Evolutionary conservation across 306 rosid species (phyloP).

Genomic region (Acacia confusa): DNA sequence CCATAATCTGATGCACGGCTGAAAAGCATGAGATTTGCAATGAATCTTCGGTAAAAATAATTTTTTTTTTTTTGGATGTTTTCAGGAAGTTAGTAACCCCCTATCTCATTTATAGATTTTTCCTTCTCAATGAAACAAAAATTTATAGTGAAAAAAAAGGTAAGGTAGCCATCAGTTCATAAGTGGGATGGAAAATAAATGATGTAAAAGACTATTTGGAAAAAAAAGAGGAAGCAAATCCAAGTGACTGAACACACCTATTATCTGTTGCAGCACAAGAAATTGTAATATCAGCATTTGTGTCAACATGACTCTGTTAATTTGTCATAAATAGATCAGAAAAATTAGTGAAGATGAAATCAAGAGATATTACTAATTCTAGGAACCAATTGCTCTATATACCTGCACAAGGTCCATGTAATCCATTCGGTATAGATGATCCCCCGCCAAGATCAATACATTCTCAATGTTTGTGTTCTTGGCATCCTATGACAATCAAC

Average conservation of each 20-base stretch:
- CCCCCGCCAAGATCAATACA: constrained; percentile 82
- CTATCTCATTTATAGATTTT: too few species aligned
- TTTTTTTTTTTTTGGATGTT: too few species aligned
- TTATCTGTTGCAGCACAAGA: constrained; percentile 69
- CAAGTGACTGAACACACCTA: constrained; percentile 50
- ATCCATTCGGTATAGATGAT: constrained; percentile 96
- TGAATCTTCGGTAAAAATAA: too few species aligned
- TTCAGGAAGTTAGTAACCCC: too few species aligned
- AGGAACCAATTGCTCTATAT: constrained; percentile 6
- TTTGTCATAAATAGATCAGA: constrained; percentile 31
- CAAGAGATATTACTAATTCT: not conserved
- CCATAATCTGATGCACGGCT: constrained; percentile 95
- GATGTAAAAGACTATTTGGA: not conserved
- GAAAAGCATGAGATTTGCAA: constrained; percentile 36
- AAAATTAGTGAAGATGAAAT: constrained; percentile 7
- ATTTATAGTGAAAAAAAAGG: constrained; percentile 1
- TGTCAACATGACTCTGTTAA: constrained; percentile 74
- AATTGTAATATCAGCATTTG: constrained; percentile 77
- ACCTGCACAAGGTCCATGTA: constrained; percentile 92
- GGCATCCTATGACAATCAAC: constrained; percentile 64
- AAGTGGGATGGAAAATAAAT: not conserved
- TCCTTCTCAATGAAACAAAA: not conserved
- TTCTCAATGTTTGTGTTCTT: constrained; percentile 70
- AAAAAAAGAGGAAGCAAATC: not conserved
- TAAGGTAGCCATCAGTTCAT: not conserved